phyloP scores from a whole-genome alignment of 2,329 filamentous ascomycete genomes.

The Clonostachys rhizophaga region DNA sequence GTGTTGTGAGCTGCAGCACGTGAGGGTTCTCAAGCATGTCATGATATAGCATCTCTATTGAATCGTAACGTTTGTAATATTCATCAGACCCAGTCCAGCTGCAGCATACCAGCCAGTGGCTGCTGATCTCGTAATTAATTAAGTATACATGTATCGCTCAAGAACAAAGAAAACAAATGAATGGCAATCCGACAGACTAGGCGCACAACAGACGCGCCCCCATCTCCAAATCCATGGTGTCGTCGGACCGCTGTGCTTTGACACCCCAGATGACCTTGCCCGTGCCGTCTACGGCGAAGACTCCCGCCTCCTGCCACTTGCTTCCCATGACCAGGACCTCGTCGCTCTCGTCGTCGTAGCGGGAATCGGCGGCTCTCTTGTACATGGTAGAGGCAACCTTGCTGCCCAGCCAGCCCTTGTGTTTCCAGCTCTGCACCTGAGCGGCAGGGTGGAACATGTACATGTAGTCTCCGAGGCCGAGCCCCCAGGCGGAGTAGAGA shows the following conservation, averaged over 20 bases:
- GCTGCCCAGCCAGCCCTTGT: conserved; percentile 49
- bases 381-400: conserved; percentile 42
- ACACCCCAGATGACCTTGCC: conserved; percentile 45
- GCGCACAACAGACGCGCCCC: conserved; percentile 26
- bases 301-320: conserved; percentile 51
- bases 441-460: conserved; percentile 49
- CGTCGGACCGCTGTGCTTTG: conserved; percentile 41
- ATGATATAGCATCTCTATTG: background rate
- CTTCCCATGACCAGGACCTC: conserved; percentile 43
- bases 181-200: too few species aligned
- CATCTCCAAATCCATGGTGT: conserved; percentile 49
- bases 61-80: background rate
- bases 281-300: conserved; percentile 44
- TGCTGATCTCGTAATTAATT: too few species aligned
- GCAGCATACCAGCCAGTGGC: too few species aligned
- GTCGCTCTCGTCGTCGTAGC: conserved; percentile 21
- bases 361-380: conserved; percentile 15
- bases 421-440: conserved; percentile 46
- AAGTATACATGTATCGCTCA: too few species aligned
- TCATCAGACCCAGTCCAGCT: too few species aligned
- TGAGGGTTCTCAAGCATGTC: background rate
- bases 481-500: conserved; percentile 55
- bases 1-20: too few species aligned
- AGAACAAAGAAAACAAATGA: too few species aligned
- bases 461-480: conserved; percentile 45